Percentiles rank a stretch among this genome's conserved stretches.
Conservation (phyloP, 352 stramenopile species). For the Phytophthora pinifolia region DNA sequence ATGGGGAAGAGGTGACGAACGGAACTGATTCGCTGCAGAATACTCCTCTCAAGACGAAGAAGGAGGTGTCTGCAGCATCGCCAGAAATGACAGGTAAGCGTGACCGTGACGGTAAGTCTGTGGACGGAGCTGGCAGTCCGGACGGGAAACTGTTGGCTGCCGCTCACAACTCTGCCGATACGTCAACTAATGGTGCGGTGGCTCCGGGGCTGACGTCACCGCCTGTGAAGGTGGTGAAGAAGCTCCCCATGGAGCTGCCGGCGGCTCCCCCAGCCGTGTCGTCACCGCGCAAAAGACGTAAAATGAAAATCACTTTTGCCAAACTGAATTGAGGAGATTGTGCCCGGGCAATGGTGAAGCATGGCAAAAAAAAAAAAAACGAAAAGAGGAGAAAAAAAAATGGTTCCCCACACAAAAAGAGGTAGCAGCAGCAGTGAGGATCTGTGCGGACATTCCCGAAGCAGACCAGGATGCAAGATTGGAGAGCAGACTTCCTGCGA, state of each 20-base stretch:
- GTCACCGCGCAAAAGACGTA: constrained; percentile 86
- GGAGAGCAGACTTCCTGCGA: constrained; percentile 23
- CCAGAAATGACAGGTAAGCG: constrained; percentile 44
- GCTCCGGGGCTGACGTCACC: constrained; percentile 31
- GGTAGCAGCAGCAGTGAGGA: constrained; percentile 28
- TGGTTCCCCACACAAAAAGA: constrained; percentile 33
- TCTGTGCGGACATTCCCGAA: constrained; percentile 17
- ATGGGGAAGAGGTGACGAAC: constrained; percentile 25
- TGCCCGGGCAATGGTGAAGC: constrained; percentile 27
- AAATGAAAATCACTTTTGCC: constrained; percentile 92
- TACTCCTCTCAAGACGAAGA: constrained; percentile 41
- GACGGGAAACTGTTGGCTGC: constrained; percentile 26
- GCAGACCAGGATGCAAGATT: constrained; percentile 7
- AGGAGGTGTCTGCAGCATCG: constrained; percentile 17
- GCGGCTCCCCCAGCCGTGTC: constrained; percentile 45
- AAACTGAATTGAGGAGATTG: constrained; percentile 81
- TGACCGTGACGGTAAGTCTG: constrained; percentile 32
- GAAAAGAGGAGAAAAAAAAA: constrained; percentile 41
- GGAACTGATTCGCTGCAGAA: constrained; percentile 15
- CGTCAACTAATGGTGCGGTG: constrained; percentile 29
- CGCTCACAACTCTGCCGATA: constrained; percentile 22
- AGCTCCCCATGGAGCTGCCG: constrained; percentile 34
- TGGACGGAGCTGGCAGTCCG: constrained; percentile 17
- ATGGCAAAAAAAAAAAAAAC: constrained; percentile 44
- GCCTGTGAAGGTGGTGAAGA: constrained; percentile 46